Percentiles rank a stretch among this genome's conserved stretches.
phyloP scores from a whole-genome alignment of 139 green algal genomes.

The Chlamydomonas sp. region DNA sequence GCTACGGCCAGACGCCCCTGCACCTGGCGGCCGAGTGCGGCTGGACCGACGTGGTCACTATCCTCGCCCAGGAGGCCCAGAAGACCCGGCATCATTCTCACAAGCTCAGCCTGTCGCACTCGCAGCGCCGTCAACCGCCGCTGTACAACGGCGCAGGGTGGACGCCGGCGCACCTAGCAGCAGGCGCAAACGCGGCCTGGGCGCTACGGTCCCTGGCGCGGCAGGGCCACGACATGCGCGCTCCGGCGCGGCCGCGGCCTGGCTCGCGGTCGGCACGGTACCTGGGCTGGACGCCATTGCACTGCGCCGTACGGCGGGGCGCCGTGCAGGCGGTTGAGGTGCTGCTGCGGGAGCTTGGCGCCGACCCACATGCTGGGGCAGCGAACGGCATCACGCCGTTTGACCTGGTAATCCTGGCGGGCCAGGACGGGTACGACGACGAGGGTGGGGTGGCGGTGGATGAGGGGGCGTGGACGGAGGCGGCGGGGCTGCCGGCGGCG shows the following conservation, averaged over 20 bases:
- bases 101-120: no score
- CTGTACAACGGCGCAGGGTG: not conserved
- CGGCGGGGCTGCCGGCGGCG: not conserved
- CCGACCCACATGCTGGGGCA: not conserved
- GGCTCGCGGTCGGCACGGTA: not conserved
- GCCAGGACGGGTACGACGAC: not conserved
- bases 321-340: not conserved
- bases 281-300: constrained; percentile 26
- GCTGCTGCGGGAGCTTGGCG: constrained; percentile 13
- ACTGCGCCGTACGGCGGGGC: constrained; percentile 15
- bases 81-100: no score
- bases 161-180: constrained; percentile 15
- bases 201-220: constrained; percentile 8
- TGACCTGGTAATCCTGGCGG: not conserved
- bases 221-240: constrained; percentile 5
- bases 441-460: no score
- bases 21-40: constrained; percentile 5
- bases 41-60: no score
- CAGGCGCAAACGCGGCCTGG: not conserved
- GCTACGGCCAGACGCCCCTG: not conserved
- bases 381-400: not conserved
- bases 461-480: not conserved
- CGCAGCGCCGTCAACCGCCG: no score
- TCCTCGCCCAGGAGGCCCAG: no score
- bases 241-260: not conserved